phyloP scores from a whole-genome alignment of 2,329 filamentous ascomycete species.

The Sarocladium oryzae region DNA sequence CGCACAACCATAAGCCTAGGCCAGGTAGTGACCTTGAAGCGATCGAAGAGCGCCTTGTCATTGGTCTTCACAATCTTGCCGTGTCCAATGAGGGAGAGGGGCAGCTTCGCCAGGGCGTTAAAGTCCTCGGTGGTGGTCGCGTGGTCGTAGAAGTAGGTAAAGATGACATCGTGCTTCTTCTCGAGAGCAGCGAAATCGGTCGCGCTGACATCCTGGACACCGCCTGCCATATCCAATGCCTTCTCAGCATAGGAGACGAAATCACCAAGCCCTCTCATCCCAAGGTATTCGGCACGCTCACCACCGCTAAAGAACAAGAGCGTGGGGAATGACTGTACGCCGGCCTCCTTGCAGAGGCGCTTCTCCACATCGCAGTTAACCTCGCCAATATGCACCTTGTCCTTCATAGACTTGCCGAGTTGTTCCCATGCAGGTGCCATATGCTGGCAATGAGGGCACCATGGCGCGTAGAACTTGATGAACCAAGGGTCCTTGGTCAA shows the following conservation, averaged over 20 bases:
- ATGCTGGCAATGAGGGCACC: conserved; percentile 93
- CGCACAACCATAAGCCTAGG: conserved; percentile 86
- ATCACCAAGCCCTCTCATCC: conserved; percentile 86
- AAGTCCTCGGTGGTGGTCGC: conserved; percentile 93
- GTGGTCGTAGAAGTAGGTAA: conserved; percentile 95
- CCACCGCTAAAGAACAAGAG: conserved; percentile 88
- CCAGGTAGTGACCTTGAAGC: conserved; percentile 96
- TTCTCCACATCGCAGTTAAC: conserved; percentile 89
- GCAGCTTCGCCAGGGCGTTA: conserved; percentile 75
- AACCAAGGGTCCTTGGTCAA: conserved; percentile 92
- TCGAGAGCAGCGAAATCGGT: conserved; percentile 74
- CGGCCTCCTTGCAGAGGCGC: conserved; percentile 86
- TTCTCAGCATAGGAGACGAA: conserved; percentile 82
- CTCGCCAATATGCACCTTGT: conserved; percentile 84
- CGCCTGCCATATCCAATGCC: conserved; percentile 68
- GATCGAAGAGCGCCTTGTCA: conserved; percentile 65
- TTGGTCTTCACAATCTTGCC: conserved; percentile 90
- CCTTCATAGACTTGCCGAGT: conserved; percentile 86
- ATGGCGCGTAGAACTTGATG: conserved; percentile 96
- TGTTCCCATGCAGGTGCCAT: conserved; percentile 87
- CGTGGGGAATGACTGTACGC: conserved; percentile 75
- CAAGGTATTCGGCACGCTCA: conserved; percentile 88
- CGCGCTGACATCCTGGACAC: conserved; percentile 75
- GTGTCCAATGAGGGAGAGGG: conserved; percentile 82
- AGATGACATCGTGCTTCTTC: conserved; percentile 90